Percentiles rank a stretch among this genome's conserved stretches.
phyloP scores from a whole-genome alignment of 2,329 filamentous ascomycete genomes.

The Penicillium decumbens region DNA sequence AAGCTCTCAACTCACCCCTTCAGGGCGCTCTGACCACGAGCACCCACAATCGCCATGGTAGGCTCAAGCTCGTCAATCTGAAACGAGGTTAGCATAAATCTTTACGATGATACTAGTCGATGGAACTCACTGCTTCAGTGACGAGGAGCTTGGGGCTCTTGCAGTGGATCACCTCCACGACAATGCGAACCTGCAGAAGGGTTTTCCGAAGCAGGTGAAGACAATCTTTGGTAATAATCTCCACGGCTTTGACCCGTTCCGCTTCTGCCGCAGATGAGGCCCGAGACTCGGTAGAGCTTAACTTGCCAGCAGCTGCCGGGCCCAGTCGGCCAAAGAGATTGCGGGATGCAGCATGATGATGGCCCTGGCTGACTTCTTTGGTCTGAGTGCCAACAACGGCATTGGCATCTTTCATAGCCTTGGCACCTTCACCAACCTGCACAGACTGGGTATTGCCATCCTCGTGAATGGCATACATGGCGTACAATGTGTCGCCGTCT shows the following conservation, averaged over 20 bases:
- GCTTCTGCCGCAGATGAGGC: slow-evolving; percentile 63
- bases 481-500: slow-evolving; percentile 88
- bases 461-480: slow-evolving; percentile 90
- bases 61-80: slow-evolving; percentile 85
- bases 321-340: slow-evolving; percentile 34
- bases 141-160: slow-evolving; percentile 96
- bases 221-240: slow-evolving; percentile 77
- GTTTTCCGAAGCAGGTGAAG: slow-evolving; percentile 87
- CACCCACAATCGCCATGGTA: slow-evolving; percentile 88
- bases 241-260: slow-evolving; percentile 74
- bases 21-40: slow-evolving; percentile 80
- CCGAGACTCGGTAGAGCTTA: slow-evolving; percentile 46
- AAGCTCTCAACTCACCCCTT: slow-evolving; percentile 65
- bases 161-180: slow-evolving; percentile 96
- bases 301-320: slow-evolving; percentile 37
- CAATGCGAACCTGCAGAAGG: slow-evolving; percentile 82
- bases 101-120: background rate
- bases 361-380: slow-evolving; percentile 51
- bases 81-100: slow-evolving; percentile 6
- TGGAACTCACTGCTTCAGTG: slow-evolving; percentile 68
- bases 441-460: slow-evolving; percentile 51
- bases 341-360: slow-evolving; percentile 29
- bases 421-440: slow-evolving; percentile 66
- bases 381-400: slow-evolving; percentile 59
- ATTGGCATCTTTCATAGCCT: slow-evolving; percentile 70